A percentile compares a stretch with the other conserved stretches of the same genome.
These are phyloP conservation scores for Saturnispora mendoncae DNA, from an alignment of 805 yeast genomes.

Conservation along the genomic window DNA sequence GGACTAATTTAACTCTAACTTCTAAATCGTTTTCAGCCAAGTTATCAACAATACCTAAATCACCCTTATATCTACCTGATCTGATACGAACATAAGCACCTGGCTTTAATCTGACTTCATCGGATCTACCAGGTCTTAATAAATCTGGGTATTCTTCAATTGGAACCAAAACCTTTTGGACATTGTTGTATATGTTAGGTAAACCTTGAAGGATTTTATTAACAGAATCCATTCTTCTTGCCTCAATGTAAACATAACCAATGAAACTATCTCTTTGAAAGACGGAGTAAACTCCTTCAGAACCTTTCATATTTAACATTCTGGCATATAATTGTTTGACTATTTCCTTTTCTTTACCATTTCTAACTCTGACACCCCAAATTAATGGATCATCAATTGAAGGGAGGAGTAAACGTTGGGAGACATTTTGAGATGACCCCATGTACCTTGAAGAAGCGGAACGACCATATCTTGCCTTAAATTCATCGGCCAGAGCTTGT, in stretches of 20 bases:
- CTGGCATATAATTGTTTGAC: constrained; percentile 80
- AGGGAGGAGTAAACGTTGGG: constrained; percentile 88
- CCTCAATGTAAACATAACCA: constrained; percentile 91
- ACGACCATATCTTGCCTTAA: constrained; percentile 87
- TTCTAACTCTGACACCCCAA: constrained; percentile 91
- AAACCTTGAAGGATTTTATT: constrained; percentile 82
- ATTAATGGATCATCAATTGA: constrained; percentile 94
- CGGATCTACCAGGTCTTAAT: constrained; percentile 78
- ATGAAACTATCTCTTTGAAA: constrained; percentile 91
- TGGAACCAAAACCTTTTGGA: constrained; percentile 69
- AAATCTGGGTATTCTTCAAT: constrained; percentile 92
- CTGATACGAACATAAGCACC: constrained; percentile 88
- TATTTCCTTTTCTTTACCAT: constrained; percentile 86
- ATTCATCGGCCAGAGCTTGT: constrained; percentile 83
- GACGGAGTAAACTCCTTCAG: constrained; percentile 79
- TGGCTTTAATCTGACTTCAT: constrained; percentile 81
- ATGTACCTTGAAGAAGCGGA: constrained; percentile 71
- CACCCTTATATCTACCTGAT: constrained; percentile 88
- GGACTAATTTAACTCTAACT: constrained; percentile 87
- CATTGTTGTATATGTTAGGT: constrained; percentile 67
- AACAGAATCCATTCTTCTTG: constrained; percentile 87
- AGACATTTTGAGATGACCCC: constrained; percentile 77
- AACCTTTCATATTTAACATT: constrained; percentile 66
- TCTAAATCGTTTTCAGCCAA: constrained; percentile 92
- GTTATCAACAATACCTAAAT: constrained; percentile 86